Percentiles rank a stretch among this genome's conserved stretches.
These are phyloP conservation scores for Apiotrichum brassicae DNA, from an alignment of 1,284 basidiomycete genomes.

Conservation along the genomic window DNA sequence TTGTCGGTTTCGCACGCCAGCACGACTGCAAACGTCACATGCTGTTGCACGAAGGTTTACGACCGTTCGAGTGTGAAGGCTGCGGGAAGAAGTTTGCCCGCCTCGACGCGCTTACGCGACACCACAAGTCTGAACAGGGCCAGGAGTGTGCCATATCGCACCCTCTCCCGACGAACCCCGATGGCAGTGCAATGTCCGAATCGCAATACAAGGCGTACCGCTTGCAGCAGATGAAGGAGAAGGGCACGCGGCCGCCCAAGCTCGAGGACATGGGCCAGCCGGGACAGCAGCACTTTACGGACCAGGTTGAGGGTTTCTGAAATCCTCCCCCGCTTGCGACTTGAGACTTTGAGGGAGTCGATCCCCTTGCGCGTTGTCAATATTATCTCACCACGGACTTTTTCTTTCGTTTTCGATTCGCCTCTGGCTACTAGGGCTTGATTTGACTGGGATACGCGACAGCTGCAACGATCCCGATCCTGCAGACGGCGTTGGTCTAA, in stretches of 20 bases:
- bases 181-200: slow-evolving; percentile 44
- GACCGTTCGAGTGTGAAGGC: slow-evolving; percentile 79
- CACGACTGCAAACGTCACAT: slow-evolving; percentile 95
- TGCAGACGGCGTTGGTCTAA: no score
- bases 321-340: no score
- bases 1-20: slow-evolving; percentile 71
- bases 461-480: no score
- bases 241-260: slow-evolving; percentile 5
- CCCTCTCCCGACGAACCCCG: slow-evolving; percentile 45
- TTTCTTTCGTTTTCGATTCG: no score
- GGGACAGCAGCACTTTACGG: no score
- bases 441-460: no score
- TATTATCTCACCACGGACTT: no score
- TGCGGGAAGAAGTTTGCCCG: slow-evolving; percentile 93
- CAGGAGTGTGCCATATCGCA: slow-evolving; percentile 45
- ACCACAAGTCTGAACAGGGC: slow-evolving; percentile 48
- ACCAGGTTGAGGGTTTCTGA: no score
- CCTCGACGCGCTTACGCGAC: slow-evolving; percentile 77
- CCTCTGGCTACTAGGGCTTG: no score
- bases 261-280: no score
- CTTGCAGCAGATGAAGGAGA: slow-evolving; percentile 19
- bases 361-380: no score
- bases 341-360: no score
- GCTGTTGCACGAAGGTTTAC: slow-evolving; percentile 75
- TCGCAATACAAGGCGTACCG: slow-evolving; percentile 43